Evolutionary conservation across 192 early-diverging fungal species (phyloP).

Genomic region (Phlyctochytrium arcticum): DNA sequence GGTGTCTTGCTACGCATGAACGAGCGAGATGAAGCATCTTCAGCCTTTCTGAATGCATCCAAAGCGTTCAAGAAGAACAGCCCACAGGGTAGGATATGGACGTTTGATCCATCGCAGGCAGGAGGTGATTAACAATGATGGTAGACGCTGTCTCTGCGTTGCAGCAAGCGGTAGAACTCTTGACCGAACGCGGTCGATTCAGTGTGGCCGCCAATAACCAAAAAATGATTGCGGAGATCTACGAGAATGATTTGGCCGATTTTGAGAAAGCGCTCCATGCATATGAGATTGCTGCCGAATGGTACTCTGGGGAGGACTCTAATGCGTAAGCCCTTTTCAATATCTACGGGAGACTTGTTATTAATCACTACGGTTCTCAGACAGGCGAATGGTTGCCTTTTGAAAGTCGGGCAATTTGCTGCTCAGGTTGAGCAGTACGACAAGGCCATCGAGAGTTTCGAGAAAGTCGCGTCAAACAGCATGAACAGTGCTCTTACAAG

Average conservation of each 20-base stretch:
- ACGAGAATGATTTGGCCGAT: conserved; percentile 80
- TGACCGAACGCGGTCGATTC: conserved; percentile 84
- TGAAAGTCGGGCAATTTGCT: conserved; percentile 90
- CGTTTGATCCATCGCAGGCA: too few relatives aligned
- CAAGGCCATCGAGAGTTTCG: conserved; percentile 86
- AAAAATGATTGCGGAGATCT: conserved; percentile 90
- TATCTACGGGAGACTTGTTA: neutral
- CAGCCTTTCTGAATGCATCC: conserved; percentile 78
- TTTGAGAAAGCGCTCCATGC: conserved; percentile 75
- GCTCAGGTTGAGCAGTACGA: conserved; percentile 86
- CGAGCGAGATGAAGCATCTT: conserved; percentile 84
- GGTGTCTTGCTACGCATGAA: conserved; percentile 68
- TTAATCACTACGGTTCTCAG: conserved; percentile 28
- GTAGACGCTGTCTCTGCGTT: conserved; percentile 71
- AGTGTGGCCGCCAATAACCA: conserved; percentile 86
- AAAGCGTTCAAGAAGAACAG: conserved; percentile 85
- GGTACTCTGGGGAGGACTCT: conserved; percentile 89
- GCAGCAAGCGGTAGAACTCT: conserved; percentile 72
- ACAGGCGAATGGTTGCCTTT: conserved; percentile 80
- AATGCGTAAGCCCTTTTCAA: conserved; percentile 62
- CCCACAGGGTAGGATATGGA: conserved; percentile 61
- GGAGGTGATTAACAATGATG: too few relatives aligned
- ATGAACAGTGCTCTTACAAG: conserved; percentile 89
- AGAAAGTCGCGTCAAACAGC: conserved; percentile 74
- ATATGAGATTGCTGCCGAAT: conserved; percentile 88